These are phyloP conservation scores for Didymosphaeria variabile DNA, from an alignment of 2,329 filamentous ascomycete genomes.

Conservation along the genomic window DNA sequence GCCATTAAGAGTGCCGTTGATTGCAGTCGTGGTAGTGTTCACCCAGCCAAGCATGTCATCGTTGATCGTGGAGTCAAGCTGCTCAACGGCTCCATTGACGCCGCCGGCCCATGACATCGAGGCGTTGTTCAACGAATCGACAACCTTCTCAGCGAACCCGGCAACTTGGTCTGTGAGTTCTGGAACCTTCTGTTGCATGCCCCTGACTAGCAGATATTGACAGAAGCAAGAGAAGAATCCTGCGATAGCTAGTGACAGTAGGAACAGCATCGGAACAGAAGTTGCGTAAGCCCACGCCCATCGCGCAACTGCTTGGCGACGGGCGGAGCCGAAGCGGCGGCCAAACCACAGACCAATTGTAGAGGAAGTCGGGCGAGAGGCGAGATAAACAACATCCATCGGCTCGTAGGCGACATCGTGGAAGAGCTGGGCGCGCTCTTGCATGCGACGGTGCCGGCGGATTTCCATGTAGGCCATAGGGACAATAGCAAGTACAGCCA, in stretches of 20 bases:
- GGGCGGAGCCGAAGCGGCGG: conserved; percentile 68
- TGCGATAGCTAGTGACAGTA: conserved; percentile 82
- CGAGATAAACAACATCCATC: conserved; percentile 89
- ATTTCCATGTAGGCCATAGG: conserved; percentile 86
- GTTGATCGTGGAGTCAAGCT: conserved; percentile 78
- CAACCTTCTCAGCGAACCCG: conserved; percentile 80
- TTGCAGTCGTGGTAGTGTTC: conserved; percentile 78
- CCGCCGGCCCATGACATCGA: conserved; percentile 79
- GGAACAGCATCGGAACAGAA: conserved; percentile 82
- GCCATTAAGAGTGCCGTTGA: conserved; percentile 84
- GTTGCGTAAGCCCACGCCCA: conserved; percentile 92
- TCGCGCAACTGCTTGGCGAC: conserved; percentile 76
- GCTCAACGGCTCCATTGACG: conserved; percentile 75
- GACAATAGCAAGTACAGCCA: conserved; percentile 76
- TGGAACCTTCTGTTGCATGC: conserved; percentile 79
- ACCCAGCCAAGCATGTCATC: conserved; percentile 87
- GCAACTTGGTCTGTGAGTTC: conserved; percentile 77
- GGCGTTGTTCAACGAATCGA: conserved; percentile 74
- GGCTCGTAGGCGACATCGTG: conserved; percentile 72
- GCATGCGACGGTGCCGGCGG: conserved; percentile 76
- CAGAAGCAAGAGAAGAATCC: conserved; percentile 84
- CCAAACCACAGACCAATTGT: conserved; percentile 75
- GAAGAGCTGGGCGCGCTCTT: conserved; percentile 73
- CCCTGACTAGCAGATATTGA: conserved; percentile 79
- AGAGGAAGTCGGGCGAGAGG: conserved; percentile 80